A percentile compares a stretch with the other conserved stretches of the same genome.
Conservation (phyloP, 1,284 basidiomycete genomes). For the Marasmius oreades region DNA sequence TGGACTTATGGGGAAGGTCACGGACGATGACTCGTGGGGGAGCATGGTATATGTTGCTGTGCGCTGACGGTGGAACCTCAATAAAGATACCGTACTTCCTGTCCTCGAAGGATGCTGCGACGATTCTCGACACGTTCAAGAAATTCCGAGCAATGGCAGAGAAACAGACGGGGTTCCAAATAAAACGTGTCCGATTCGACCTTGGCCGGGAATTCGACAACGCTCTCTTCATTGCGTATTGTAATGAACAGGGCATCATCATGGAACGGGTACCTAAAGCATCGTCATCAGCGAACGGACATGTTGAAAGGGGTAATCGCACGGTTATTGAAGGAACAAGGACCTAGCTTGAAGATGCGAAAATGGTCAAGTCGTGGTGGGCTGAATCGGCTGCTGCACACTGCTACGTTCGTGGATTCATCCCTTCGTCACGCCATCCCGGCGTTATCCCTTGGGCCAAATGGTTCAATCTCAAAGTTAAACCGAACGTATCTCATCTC, state of each 20-base stretch:
- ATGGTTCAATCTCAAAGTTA: too few relatives aligned
- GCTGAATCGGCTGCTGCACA: slow-evolving; percentile 13
- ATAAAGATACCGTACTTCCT: background rate
- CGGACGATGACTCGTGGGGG: background rate
- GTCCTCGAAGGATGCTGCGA: background rate
- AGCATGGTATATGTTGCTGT: background rate
- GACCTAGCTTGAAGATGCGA: background rate
- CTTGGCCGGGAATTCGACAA: slow-evolving; percentile 9
- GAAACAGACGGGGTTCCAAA: background rate
- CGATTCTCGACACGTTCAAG: background rate
- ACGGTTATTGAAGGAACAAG: slow-evolving; percentile 6
- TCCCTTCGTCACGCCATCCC: background rate
- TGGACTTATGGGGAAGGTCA: background rate
- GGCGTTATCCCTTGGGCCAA: too few relatives aligned
- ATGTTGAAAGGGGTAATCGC: slow-evolving; percentile 9
- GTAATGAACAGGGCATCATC: slow-evolving; percentile 4
- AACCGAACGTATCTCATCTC: slow-evolving; percentile 5
- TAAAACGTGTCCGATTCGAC: background rate
- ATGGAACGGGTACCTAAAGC: slow-evolving; percentile 15
- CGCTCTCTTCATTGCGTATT: slow-evolving; percentile 5
- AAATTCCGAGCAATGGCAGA: background rate
- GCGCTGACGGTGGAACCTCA: background rate
- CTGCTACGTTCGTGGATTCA: slow-evolving; percentile 9
- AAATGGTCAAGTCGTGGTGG: slow-evolving; percentile 4
- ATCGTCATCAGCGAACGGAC: slow-evolving; percentile 11